phyloP scores from a whole-genome alignment of 257 asterid species.

The Buddleja alternifolia region DNA sequence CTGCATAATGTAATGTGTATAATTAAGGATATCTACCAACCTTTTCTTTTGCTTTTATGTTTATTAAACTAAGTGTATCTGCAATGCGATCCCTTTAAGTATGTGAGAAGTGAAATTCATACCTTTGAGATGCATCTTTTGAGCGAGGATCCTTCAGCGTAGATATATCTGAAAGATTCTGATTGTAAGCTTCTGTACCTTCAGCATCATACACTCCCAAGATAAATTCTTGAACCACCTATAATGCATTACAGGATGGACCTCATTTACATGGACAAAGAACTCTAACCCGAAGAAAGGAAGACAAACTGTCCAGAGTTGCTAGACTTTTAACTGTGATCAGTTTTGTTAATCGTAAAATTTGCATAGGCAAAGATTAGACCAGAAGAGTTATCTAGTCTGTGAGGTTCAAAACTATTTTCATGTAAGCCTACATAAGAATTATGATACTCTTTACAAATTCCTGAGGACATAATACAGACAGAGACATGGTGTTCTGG shows the following conservation, averaged over 20 bases:
- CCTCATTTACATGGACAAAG: conserved; percentile 18
- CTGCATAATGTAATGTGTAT: conserved; percentile 42
- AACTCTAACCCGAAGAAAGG: background rate
- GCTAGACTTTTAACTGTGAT: background rate
- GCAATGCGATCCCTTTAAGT: background rate
- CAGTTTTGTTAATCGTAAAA: conserved; percentile 11
- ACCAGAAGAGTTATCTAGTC: background rate
- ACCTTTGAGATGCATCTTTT: conserved; percentile 99
- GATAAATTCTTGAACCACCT: conserved; percentile 90
- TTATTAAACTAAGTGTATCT: conserved; percentile 21
- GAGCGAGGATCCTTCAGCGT: conserved; percentile 94
- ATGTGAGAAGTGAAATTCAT: conserved; percentile 28
- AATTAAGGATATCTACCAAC: conserved; percentile 20
- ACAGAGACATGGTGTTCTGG: conserved; percentile 20
- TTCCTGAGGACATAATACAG: background rate
- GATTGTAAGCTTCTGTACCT: conserved; percentile 80
- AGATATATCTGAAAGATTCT: conserved; percentile 78
- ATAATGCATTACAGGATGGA: conserved; percentile 18
- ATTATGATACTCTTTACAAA: background rate
- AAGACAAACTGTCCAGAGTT: conserved; percentile 7
- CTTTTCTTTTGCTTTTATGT: background rate
- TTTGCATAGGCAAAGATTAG: conserved; percentile 10
- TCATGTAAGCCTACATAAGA: background rate
- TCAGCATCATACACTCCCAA: conserved; percentile 86
- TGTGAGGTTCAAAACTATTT: background rate